Evolutionary conservation across 176 grass and related monocot species (phyloP).

Genomic region (Dendrocalamus sinicus): DNA sequence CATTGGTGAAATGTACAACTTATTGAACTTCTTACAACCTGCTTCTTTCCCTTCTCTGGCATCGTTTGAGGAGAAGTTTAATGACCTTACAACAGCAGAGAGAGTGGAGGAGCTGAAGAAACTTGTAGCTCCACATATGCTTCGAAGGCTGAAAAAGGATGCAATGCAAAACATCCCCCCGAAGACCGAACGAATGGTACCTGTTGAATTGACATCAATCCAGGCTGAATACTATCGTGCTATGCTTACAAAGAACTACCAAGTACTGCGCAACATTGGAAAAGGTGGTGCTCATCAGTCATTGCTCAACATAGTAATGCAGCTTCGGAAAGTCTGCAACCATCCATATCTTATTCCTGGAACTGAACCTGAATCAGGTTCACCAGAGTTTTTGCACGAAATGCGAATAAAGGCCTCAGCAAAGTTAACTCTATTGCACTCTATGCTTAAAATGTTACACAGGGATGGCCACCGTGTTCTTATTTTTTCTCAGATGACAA

Average conservation of each 20-base stretch:
- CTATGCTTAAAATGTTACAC: slow-evolving; percentile 90
- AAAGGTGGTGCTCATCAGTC: slow-evolving; percentile 88
- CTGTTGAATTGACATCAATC: slow-evolving; percentile 93
- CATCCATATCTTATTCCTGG: slow-evolving; percentile 99
- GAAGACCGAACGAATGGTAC: slow-evolving; percentile 94
- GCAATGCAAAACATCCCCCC: slow-evolving; percentile 99
- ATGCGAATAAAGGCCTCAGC: slow-evolving; percentile 99
- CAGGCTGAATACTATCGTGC: slow-evolving; percentile 98
- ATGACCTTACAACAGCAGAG: slow-evolving; percentile 93
- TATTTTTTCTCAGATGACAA: slow-evolving; percentile 99
- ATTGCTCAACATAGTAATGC: slow-evolving; percentile 98
- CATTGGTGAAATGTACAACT: slow-evolving; percentile 98
- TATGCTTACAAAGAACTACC: slow-evolving; percentile 97
- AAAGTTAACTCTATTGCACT: slow-evolving; percentile 84
- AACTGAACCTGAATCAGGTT: slow-evolving; percentile 94
- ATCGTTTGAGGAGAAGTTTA: slow-evolving; percentile 96
- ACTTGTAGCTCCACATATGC: slow-evolving; percentile 99
- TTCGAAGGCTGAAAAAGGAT: slow-evolving; percentile 91
- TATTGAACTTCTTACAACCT: slow-evolving; percentile 96
- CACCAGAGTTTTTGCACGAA: slow-evolving; percentile 88
- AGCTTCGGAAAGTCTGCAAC: slow-evolving; percentile 98
- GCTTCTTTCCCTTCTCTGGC: slow-evolving; percentile 89
- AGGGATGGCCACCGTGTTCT: slow-evolving; percentile 92
- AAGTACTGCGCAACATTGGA: slow-evolving; percentile 87
- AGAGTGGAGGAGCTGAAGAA: slow-evolving; percentile 98